Percentiles rank a stretch among this genome's conserved stretches.
Evolutionary conservation across 495 filamentous ascomycete genomes (phyloP).

Genomic region (Jackrogersella minutella): DNA sequence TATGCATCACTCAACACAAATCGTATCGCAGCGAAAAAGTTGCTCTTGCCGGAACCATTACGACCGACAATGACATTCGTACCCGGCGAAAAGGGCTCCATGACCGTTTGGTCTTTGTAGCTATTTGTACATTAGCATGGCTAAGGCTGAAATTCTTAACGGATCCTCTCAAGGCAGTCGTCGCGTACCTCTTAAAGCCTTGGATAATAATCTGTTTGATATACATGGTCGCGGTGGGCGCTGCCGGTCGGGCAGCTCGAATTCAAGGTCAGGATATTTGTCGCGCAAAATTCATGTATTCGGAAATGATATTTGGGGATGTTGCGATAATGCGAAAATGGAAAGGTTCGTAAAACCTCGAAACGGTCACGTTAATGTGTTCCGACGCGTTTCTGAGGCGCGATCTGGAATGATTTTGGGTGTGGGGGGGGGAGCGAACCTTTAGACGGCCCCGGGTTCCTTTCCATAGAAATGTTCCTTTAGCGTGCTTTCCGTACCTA

Average conservation of each 20-base stretch:
- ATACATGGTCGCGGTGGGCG: constrained; percentile 72
- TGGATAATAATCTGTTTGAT: constrained; percentile 99
- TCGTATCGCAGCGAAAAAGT: constrained; percentile 99
- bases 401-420: constrained; percentile 30
- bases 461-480: not conserved
- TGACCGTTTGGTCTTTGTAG: constrained; percentile 99
- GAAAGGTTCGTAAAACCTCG: constrained; percentile 12
- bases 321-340: constrained; percentile 23
- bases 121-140: constrained; percentile 56
- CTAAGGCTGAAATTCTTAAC: not conserved
- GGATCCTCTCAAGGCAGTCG: constrained; percentile 9
- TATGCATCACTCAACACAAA: constrained; percentile 99
- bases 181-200: constrained; percentile 92
- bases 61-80: constrained; percentile 99
- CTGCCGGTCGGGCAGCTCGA: constrained; percentile 48
- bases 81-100: constrained; percentile 96
- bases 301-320: constrained; percentile 1
- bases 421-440: constrained; percentile 26
- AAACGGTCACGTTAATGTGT: constrained; percentile 33
- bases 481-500: not conserved
- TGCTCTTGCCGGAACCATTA: constrained; percentile 99
- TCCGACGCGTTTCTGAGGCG: constrained; percentile 39
- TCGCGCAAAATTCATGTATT: constrained; percentile 26
- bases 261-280: constrained; percentile 31
- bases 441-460: not conserved